Evolutionary conservation across 2,329 filamentous ascomycete species (phyloP).

Genomic region (Colletotrichum zoysiae): DNA sequence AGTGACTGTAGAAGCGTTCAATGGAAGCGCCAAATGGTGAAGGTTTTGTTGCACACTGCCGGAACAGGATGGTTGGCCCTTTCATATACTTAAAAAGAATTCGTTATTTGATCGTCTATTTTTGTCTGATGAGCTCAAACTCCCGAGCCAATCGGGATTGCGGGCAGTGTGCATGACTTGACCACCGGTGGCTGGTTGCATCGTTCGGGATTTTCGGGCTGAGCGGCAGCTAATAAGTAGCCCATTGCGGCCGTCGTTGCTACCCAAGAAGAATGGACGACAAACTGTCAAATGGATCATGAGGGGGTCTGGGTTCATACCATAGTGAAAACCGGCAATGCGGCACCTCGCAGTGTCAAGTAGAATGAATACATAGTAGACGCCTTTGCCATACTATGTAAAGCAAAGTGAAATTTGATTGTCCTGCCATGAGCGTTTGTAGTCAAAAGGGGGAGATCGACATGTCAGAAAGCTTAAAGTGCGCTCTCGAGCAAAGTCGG

Average conservation of each 20-base stretch:
- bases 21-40: not conserved
- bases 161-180: not conserved
- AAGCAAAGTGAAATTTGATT: not conserved
- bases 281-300: slow-evolving; percentile 15
- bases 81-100: slow-evolving; percentile 4
- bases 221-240: not conserved
- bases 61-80: not conserved
- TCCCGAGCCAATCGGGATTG: not conserved
- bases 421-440: not conserved
- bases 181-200: not conserved
- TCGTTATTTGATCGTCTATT: not conserved
- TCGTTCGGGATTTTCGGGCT: not conserved
- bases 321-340: slow-evolving; percentile 12
- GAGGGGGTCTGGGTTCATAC: slow-evolving; percentile 12
- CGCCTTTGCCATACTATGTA: not conserved
- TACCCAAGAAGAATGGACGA: slow-evolving; percentile 18
- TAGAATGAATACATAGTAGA: not conserved
- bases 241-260: slow-evolving; percentile 5
- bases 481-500: slow-evolving; percentile 9
- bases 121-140: not conserved
- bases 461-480: slow-evolving; percentile 31
- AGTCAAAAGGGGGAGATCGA: not conserved
- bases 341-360: slow-evolving; percentile 19
- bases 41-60: too few species aligned
- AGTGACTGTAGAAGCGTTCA: slow-evolving; percentile 11